These are phyloP conservation scores for Candida insectalens DNA, from an alignment of 805 yeast species.

Conservation along the genomic window DNA sequence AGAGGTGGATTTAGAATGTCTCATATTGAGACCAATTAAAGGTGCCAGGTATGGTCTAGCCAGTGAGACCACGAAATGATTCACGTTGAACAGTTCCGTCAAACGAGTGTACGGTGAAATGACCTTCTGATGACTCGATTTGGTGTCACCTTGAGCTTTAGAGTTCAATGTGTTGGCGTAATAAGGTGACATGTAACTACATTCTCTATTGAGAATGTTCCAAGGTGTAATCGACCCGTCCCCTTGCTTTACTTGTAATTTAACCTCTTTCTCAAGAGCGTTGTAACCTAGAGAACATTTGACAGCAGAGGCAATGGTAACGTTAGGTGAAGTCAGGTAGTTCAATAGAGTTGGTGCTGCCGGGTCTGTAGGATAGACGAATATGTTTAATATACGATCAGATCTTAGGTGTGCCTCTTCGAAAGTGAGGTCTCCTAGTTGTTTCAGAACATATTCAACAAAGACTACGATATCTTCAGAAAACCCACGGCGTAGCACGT, in stretches of 20 bases:
- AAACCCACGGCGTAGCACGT: conserved; percentile 70
- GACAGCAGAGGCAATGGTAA: conserved; percentile 82
- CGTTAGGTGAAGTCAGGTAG: conserved; percentile 89
- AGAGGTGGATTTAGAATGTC: conserved; percentile 37
- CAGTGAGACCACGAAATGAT: conserved; percentile 82
- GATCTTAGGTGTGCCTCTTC: conserved; percentile 85
- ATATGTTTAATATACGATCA: conserved; percentile 71
- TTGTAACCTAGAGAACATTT: conserved; percentile 77
- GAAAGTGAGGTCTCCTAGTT: conserved; percentile 78
- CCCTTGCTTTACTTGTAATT: conserved; percentile 46
- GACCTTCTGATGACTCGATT: conserved; percentile 2
- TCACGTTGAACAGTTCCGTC: conserved; percentile 89
- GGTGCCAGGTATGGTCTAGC: conserved; percentile 95
- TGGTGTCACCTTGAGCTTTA: conserved; percentile 4
- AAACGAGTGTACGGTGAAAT: conserved; percentile 74
- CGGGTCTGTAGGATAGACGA: conserved; percentile 70
- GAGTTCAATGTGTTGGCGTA: conserved; percentile 26
- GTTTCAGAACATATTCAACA: conserved; percentile 64
- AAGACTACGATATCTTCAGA: conserved; percentile 79
- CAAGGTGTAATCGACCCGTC: conserved; percentile 29
- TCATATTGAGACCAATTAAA: conserved; percentile 69
- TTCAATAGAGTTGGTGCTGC: conserved; percentile 68
- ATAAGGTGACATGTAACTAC: conserved; percentile 32
- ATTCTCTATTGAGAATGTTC: conserved; percentile 16
- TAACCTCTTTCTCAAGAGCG: conserved; percentile 53